Conservation (phyloP, 495 filamentous ascomycete species). For the Penicillium waksmanii region DNA sequence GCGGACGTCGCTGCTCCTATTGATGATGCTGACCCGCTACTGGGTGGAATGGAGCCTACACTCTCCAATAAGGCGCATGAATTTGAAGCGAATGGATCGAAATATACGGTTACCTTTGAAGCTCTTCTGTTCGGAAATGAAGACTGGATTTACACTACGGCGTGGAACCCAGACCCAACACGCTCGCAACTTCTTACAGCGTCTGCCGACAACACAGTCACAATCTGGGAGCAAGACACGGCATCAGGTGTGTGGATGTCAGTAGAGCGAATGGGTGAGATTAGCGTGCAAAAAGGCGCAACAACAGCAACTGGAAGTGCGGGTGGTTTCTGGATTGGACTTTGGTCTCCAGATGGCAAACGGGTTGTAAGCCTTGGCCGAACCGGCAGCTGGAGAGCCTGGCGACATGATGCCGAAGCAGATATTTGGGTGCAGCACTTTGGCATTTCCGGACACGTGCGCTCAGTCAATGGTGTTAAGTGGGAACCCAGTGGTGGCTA, state of each 20-base stretch:
- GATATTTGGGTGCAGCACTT: constrained; percentile 75
- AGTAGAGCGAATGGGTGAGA: constrained; percentile 81
- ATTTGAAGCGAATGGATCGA: constrained; percentile 58
- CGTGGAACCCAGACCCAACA: constrained; percentile 65
- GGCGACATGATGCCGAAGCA: constrained; percentile 59
- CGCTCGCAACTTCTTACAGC: constrained; percentile 80
- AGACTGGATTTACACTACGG: constrained; percentile 92
- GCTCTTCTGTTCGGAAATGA: constrained; percentile 94
- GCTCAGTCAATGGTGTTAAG: constrained; percentile 73
- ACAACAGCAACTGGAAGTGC: constrained; percentile 95
- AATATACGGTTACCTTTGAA: constrained; percentile 88
- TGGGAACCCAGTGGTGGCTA: constrained; percentile 87
- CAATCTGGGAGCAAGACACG: constrained; percentile 85
- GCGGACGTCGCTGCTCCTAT: constrained; percentile 32
- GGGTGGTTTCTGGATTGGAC: constrained; percentile 93
- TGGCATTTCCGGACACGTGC: constrained; percentile 83
- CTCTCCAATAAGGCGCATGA: constrained; percentile 88
- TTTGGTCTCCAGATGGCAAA: constrained; percentile 83
- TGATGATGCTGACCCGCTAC: constrained; percentile 55
- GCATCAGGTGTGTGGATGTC: constrained; percentile 89
- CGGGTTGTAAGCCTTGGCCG: constrained; percentile 80
- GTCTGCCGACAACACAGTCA: constrained; percentile 92
- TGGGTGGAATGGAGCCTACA: constrained; percentile 61
- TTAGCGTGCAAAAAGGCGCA: constrained; percentile 89
- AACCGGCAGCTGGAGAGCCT: constrained; percentile 91